Evolutionary conservation across 1,284 basidiomycete genomes (phyloP), one percentile per base, ranked within the genome.

Genomic region (Peniophora sp.): DNA sequence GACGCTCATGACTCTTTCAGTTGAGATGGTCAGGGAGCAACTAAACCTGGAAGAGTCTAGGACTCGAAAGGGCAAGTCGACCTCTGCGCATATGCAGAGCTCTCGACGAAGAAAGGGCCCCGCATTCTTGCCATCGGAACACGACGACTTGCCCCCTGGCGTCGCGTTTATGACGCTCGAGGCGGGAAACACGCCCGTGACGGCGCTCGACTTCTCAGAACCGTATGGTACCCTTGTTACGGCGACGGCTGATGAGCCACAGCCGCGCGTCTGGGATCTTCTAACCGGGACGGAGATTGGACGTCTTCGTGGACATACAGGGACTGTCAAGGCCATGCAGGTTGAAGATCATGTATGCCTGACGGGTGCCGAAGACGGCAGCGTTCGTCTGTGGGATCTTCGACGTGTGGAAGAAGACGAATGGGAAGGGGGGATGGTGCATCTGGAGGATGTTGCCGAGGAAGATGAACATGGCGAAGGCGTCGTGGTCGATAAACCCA

Each of bases 101-200:
- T 88, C 88, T 17, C 76, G 90, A 35, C 71, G 90, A 61, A 76
- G 87, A 52, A 90, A 88, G 75, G 89, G 93, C 0, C 95, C 96
- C 0, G 89, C 91, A 8, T 99, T 99, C 74, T 68, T 99, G 53
- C 96, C 96, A 1, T 96, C 92, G 14, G 97, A 99, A 66, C 97
- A 99, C 60, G 93, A 97, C 60, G 93, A 97, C 51, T 74, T 99
- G 51, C 97, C 96, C 3, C 81, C 85, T 5, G 92, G 92, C 3
- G 84, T 98, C 3, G 96, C 96, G 3, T 99, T 99, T 71, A 97
- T 99, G 94, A 92, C 92, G 3, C 73, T 98, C 34, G 75, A 83
- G 32, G 83, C 81, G 34, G 94, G 98, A 62, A 72, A 81, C 1
- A 83, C 83, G 0, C 88, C 93, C 1, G 85, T 99, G 61, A 85